Evolutionary conservation across 2,329 filamentous ascomycete genomes (phyloP), one percentile per base, ranked within the genome.

Genomic region (Fulvia fulva): DNA sequence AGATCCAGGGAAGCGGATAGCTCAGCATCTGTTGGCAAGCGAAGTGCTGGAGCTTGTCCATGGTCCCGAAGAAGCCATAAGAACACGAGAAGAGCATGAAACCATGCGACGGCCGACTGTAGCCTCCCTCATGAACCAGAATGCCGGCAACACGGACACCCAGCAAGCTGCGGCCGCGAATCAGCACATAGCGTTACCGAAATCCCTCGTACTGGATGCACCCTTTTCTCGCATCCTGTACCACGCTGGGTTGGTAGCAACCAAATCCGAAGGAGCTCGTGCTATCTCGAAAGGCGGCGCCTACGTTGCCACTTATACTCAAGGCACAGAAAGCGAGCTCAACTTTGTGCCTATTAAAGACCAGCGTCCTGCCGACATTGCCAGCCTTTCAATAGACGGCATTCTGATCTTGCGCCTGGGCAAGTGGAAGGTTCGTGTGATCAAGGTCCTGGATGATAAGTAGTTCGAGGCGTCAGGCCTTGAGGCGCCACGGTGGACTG

Each of bases 1-100:
- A 26, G 82, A 92, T 56, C 89, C 89, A 0, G 81, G 86, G 0
- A 85, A 87, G 74, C 85, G 94, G 28, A 72, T 85, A 56, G 91
- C 93, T 2, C 93, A 99, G 67, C 92, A 96, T 70, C 77, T 81
- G 0, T 83, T 99, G 2, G 94, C 94, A 0, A 83, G 80, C 52
- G 92, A 99, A 70, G 87, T 97, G 22, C 79, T 95, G 0, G 82
- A 87, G 51, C 80, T 99, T 1, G 83, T 91, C 1, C 91, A 97
- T 70, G 90, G 92, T 14, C 71, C 78, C 0, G 68, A 81, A 7
- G 82, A 82, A 61, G 91, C 92, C 0, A 71, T 82, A 14, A 77
- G 82, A 22, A 86, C 90, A 6, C 84, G 86, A 59, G 65, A 68
- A 16, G 77, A 84, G 61, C 84, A 87, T 63, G 77, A 77, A 46